Evolutionary conservation across 371 early-diverging fungal genomes (phyloP), one percentile per base, ranked within the genome.

Genomic region (Mortierella sp.): DNA sequence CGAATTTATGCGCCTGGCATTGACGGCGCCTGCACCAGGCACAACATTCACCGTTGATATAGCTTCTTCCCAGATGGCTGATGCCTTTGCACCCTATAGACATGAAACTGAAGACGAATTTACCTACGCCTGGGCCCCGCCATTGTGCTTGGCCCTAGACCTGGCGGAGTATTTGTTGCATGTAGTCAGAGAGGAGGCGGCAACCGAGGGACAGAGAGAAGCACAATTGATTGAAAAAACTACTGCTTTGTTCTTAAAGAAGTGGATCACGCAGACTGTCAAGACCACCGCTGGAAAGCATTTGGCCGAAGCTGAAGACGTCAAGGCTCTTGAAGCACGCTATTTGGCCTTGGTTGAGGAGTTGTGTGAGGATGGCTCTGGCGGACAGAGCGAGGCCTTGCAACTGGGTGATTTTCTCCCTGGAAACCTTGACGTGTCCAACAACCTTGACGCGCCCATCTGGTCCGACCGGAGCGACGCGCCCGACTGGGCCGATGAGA

Each of bases 91-190:
- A 1, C 70, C 76, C 8, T 40, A 28, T 21, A 60, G 32, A 4
- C 33, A 70, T 15, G 47, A 8, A 10, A 24, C 33, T 21, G 58
- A 24, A 0, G 68, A 59, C 22, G 63, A 65, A 15, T 67, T 57
- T 41, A 13, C 53, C 3, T 76, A 65, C 22, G 45, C 21, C 21
- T 76, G 76, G 76, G 72, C 72, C 0, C 82, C 82, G 1, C 72
- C 82, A 8, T 41, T 81, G 66, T 53, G 65, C 19, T 63, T 81
- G n/a, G 82, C 73, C 1, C 36, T 81, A 32, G 73, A 76, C 32
- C 7, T 81, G 76, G 72, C 72, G 2, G 82, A 81, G 65, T 76
- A 81, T 21, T 41, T 81, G 13, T 36, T 81, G 70, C 53, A 72
- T 40, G 70, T 69, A 15, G 62, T 81, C 11, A 69, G 82, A 1